Base-by-base conservation (phyloP, 2,329 filamentous ascomycete species). In the Volutella citrinella region DNA sequence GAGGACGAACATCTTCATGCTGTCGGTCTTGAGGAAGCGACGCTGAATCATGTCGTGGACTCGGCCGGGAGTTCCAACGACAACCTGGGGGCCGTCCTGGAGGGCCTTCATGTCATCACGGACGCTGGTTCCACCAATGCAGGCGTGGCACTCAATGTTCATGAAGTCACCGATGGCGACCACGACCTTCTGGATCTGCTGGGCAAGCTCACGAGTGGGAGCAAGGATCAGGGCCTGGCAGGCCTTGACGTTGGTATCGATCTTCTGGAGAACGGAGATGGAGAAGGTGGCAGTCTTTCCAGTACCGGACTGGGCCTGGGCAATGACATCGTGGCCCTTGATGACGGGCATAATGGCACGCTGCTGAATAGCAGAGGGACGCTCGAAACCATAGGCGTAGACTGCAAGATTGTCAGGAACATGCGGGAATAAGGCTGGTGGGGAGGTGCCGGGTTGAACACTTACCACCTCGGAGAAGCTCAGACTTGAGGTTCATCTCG, bases 211-310 rank as follows among this genome's bases (percentile, higher is more conserved):
- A 74, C 93, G 91, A 60, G 93, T 98, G 55, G 93, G 93, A 49
- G 93, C 91, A 52, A 98, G 86, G 60, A 98, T 96, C 49, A 98
- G 80, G 49, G 93, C 94, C 83, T 98, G 93, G 80, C 88, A 95
- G 62, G 86, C 82, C 84, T 96, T 96, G 66, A 97, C 67, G 68
- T 80, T 83, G 64, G 86, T 79, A 74, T 98, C 93, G 70, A 98
- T 87, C 82, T 96, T 96, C 80, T 98, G 93, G 53, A 98, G 87
- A 57, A 93, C 87, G 59, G 90, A 95, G 73, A 98, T 95, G 60
- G 93, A 97, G 83, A 98, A 98, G 56, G 93, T 98, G 56, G 93
- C 93, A 55, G 93, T 98, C 82, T 98, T 98, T 75, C 93, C 93
- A 67, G 93, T 98, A 79, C 93, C 93, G 57, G 93, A 98, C 79